phyloP scores from a whole-genome alignment of 1,284 basidiomycete species.

The Leucoagaricus sp. region DNA sequence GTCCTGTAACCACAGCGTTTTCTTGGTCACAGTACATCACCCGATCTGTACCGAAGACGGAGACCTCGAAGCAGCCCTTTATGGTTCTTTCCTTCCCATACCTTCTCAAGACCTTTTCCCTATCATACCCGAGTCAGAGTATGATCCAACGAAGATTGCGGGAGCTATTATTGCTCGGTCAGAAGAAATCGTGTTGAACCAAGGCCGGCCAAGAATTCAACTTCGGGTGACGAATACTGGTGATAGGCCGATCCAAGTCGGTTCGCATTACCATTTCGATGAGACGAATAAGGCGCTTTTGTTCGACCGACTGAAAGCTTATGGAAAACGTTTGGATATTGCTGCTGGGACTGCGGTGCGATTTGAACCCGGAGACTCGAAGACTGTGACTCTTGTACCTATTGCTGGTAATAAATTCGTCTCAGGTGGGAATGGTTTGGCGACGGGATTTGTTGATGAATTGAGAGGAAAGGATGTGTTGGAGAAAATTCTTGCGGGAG shows the following conservation, averaged over 20 bases:
- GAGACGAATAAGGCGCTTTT: slow-evolving; percentile 84
- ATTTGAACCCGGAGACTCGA: slow-evolving; percentile 93
- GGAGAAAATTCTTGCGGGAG: slow-evolving; percentile 43
- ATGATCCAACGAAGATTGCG: slow-evolving; percentile 58
- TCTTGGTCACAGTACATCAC: slow-evolving; percentile 93
- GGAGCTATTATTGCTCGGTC: slow-evolving; percentile 76
- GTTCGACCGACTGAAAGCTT: slow-evolving; percentile 83
- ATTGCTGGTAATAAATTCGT: slow-evolving; percentile 78
- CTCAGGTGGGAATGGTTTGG: slow-evolving; percentile 82
- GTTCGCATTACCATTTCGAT: slow-evolving; percentile 93
- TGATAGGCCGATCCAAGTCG: slow-evolving; percentile 94
- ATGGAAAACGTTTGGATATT: slow-evolving; percentile 90
- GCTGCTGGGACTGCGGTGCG: slow-evolving; percentile 93
- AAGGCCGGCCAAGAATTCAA: slow-evolving; percentile 66
- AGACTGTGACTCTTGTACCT: slow-evolving; percentile 81
- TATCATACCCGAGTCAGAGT: slow-evolving; percentile 45
- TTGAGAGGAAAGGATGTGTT: slow-evolving; percentile 50
- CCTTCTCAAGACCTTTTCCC: slow-evolving; percentile 73
- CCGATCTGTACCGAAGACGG: slow-evolving; percentile 88
- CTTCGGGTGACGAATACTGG: slow-evolving; percentile 91
- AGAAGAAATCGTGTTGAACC: slow-evolving; percentile 76
- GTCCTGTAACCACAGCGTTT: slow-evolving; percentile 69
- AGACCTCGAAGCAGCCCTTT: slow-evolving; percentile 80
- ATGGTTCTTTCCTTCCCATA: slow-evolving; percentile 90
- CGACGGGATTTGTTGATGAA: slow-evolving; percentile 54